Evolutionary conservation across 345 rosid species (phyloP), one percentile per base, ranked within the genome.

Genomic region (Erucastrum elatum): DNA sequence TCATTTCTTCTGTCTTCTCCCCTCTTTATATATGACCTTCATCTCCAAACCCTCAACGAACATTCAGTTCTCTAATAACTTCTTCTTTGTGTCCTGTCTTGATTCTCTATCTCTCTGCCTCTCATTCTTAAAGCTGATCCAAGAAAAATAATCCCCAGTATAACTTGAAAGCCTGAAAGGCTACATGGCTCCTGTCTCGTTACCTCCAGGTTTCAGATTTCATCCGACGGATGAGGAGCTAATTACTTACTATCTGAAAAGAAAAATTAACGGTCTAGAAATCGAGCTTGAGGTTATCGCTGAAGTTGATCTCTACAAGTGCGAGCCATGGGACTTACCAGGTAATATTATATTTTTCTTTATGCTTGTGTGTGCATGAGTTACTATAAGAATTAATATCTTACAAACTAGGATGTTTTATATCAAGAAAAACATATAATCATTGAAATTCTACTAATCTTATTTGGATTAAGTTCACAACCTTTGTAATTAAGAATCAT

Each of bases 301-400:
- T 27, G 96, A 91, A 87, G 90, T 89, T 12, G 93, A 91, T 85
- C 90, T 89, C 67, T 91, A 89, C 84, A 89, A 91, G 80, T 91
- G 91, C 77, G 96, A 91, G 72, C 96, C 96, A 6, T 88, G 96
- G 96, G 96, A 91, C 72, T 89, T 91, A 60, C 96, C 96, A 35
- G 96, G 96, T 88, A 35, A 35, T 35, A 35, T 41, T 7, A 2
- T 35, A 35, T 35, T 35, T 35, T 35, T 6, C 0, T 35, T 9
- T 35, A 9, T 35, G 41, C 41, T 6, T 35, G 41, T 35, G 41
- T 35, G 7, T 35, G 2, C 41, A 35, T 35, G 41, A 35, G 8
- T 35, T 35, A 35, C 46, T 39, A 39, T 59, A 21, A 21, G 4
- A 67, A 29, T 17, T 31, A 9, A 30, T 60, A 3, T n/a, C 60